Evolutionary conservation across 2,329 filamentous ascomycete species (phyloP).

Genomic region (Colletotrichum sp.): DNA sequence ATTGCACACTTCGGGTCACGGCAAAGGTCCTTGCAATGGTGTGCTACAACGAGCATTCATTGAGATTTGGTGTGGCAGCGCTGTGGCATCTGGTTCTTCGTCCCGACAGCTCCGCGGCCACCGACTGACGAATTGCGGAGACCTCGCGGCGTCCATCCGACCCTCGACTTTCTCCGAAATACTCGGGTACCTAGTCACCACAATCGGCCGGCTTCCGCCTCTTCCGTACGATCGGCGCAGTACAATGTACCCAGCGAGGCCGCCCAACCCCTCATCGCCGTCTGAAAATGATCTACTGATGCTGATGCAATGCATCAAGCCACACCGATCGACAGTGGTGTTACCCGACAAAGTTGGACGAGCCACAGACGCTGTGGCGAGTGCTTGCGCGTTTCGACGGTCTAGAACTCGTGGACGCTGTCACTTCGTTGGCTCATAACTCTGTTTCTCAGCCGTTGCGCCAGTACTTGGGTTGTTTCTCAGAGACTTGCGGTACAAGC

Average conservation of each 20-base stretch:
- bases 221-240: conserved; percentile 1
- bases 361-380: conserved; percentile 18
- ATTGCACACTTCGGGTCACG: neutral
- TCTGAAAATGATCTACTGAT: neutral
- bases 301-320: conserved; percentile 1
- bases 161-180: neutral
- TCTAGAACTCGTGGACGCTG: neutral
- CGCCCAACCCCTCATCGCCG: neutral
- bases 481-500: neutral
- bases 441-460: neutral
- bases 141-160: neutral
- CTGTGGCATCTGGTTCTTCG: neutral
- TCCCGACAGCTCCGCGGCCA: neutral
- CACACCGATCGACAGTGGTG: conserved; percentile 8
- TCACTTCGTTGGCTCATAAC: neutral
- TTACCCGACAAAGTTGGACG: neutral
- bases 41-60: neutral
- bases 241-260: conserved; percentile 5
- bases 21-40: neutral
- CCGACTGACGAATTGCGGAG: neutral
- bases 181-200: neutral
- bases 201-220: neutral
- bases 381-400: conserved; percentile 16
- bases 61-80: neutral
- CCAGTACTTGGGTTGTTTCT: neutral